Base-by-base conservation (phyloP, 768 basidiomycete species). In the Tremella mesenterica region DNA sequence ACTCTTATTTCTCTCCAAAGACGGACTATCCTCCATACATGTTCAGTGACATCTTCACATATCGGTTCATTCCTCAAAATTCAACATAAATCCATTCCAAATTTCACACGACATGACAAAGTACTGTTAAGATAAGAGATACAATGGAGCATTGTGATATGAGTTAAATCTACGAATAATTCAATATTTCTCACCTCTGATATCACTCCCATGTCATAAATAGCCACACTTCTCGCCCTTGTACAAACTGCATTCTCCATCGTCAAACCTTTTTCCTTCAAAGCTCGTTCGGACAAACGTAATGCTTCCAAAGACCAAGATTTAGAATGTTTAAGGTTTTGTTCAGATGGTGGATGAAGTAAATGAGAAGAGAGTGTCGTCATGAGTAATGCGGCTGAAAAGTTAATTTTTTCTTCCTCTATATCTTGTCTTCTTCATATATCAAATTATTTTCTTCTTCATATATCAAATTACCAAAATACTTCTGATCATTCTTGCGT, bases 181-280 rank as follows among this genome's bases (percentile, higher is more conserved):
- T 6, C n/a, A 23, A 26, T 33, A n/a, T 6, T 16, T 58, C 67
- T 51, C 33, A 73, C 72, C 60, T 73, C 72, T 18, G 67, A 58
- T 20, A 73, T 48, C 63, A 67, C 64, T 0, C 72, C 72, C 38
- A 73, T 26, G 48, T 73, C 71, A 41, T 62, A 66, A 39, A 70
- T 52, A 1, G 54, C 68, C 0, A 70, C 65, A 31, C 53, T 57
- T 44, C 49, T 64, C 16, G 72, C 70, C 26, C 60, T 44, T 13
- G 52, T 49, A 54, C 72, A 73, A 5, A 67, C 41, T 27, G 55
- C n/a, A 34, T 14, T 60, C 34, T 25, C 55, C 43, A 18, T 52
- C 54, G 26, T 36, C 39, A 12, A 41, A 33, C 1, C 44, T 33
- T 36, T 31, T 1, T 65, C 59, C 4, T 47, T 27, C 7, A 70